A percentile compares a stretch with the other conserved stretches of the same genome.
phyloP scores from a whole-genome alignment of 257 asterid species.

The Solanum habrochaites region DNA sequence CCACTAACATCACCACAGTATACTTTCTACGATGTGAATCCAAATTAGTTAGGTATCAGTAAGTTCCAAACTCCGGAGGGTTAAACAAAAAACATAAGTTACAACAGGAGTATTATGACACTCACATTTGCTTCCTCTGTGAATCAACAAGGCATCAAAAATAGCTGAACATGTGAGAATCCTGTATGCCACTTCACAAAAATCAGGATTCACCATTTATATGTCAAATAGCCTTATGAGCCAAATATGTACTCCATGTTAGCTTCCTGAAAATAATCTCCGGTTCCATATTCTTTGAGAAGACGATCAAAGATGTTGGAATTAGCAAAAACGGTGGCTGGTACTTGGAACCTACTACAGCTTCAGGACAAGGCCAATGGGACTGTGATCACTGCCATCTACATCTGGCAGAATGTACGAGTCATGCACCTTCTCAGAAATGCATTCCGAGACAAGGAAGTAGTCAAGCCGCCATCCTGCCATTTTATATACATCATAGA shows the following conservation, averaged over 20 bases:
- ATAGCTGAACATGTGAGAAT: not conserved
- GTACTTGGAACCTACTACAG: constrained; percentile 26
- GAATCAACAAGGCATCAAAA: not conserved
- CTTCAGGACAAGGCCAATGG: constrained; percentile 73
- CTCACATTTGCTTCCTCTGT: not conserved
- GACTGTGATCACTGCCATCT: constrained; percentile 86
- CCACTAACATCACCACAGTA: not conserved
- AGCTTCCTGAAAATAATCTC: not conserved
- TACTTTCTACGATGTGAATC: no score
- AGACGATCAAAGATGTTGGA: not conserved
- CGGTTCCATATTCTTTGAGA: not conserved
- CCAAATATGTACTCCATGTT: not conserved
- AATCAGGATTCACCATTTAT: not conserved
- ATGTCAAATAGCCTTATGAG: not conserved
- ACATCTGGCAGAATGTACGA: constrained; percentile 83
- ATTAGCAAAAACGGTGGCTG: not conserved
- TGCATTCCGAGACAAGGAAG: constrained; percentile 73
- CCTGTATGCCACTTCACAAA: not conserved
- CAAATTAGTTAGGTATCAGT: not conserved
- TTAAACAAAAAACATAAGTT: not conserved
- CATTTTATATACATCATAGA: not conserved
- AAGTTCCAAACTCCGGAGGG: no score
- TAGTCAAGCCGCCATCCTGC: constrained; percentile 97
- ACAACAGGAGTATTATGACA: not conserved
- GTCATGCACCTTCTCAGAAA: constrained; percentile 62